Evolutionary conservation across 495 filamentous ascomycete species (phyloP).

Genomic region (Talaromyces trachyspermus): DNA sequence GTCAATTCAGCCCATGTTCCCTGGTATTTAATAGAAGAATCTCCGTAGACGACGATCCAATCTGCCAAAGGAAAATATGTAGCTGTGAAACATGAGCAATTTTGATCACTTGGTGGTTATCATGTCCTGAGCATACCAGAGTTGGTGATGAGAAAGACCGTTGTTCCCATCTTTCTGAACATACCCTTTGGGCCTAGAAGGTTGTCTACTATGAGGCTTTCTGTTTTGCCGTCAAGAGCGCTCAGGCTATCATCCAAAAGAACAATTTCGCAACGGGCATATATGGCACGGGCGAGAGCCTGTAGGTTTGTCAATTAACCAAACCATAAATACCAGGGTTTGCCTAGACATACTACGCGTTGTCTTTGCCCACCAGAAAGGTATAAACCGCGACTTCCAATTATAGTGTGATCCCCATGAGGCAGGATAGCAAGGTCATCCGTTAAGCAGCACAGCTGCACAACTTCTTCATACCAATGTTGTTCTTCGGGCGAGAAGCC

Average conservation of each 20-base stretch:
- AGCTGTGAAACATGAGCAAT: no score
- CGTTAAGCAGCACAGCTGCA: conserved; percentile 23
- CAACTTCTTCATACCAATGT: conserved; percentile 24
- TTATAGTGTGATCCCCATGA: conserved; percentile 63
- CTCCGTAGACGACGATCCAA: conserved; percentile 42
- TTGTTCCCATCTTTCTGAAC: conserved; percentile 22
- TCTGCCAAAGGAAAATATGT: conserved; percentile 43
- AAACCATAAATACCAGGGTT: no score
- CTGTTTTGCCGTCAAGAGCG: conserved; percentile 43
- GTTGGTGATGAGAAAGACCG: conserved; percentile 32
- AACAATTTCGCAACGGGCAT: conserved; percentile 31
- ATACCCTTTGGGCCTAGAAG: conserved; percentile 34
- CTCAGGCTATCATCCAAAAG: conserved; percentile 47
- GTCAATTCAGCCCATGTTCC: conserved; percentile 18
- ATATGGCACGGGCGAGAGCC: conserved; percentile 39
- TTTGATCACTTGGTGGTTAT: no score
- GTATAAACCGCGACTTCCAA: conserved; percentile 74
- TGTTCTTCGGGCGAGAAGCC: conserved; percentile 14
- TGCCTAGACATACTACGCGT: conserved; percentile 37
- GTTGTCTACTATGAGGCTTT: conserved; percentile 26
- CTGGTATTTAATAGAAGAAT: conserved; percentile 41
- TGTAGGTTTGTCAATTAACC: no score
- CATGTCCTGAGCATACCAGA: no score
- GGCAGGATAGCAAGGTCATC: conserved; percentile 26
- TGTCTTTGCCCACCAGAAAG: conserved; percentile 81